A percentile compares a stretch with the other conserved stretches of the same genome.
Conservation (phyloP, 2,329 filamentous ascomycete genomes). For the Colletotrichum camelliae region DNA sequence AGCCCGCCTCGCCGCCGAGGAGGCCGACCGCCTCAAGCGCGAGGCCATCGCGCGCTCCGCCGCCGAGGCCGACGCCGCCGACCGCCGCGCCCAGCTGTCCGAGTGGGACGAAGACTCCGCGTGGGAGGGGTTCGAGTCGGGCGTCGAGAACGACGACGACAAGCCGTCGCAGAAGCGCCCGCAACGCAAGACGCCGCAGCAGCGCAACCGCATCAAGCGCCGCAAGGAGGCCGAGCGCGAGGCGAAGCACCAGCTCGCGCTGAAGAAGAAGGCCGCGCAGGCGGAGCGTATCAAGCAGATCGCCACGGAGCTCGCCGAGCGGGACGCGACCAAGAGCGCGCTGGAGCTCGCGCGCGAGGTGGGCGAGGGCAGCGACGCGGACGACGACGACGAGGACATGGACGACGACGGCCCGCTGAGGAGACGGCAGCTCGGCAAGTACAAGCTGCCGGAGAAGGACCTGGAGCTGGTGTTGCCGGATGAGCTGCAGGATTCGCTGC, state of each 20-base stretch:
- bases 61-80: slow-evolving; percentile 76
- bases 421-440: slow-evolving; percentile 75
- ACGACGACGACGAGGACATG: slow-evolving; percentile 58
- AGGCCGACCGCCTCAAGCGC: slow-evolving; percentile 69
- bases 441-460: slow-evolving; percentile 76
- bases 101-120: slow-evolving; percentile 88
- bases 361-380: slow-evolving; percentile 37
- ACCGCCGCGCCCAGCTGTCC: slow-evolving; percentile 67
- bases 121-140: slow-evolving; percentile 90
- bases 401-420: slow-evolving; percentile 70
- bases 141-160: slow-evolving; percentile 71
- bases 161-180: slow-evolving; percentile 67
- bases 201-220: slow-evolving; percentile 87
- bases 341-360: slow-evolving; percentile 43
- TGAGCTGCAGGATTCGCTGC: slow-evolving; percentile 80
- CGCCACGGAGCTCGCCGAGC: slow-evolving; percentile 64
- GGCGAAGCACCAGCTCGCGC: slow-evolving; percentile 76
- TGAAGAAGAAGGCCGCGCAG: slow-evolving; percentile 77
- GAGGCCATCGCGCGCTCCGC: slow-evolving; percentile 74
- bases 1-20: slow-evolving; percentile 71
- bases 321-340: slow-evolving; percentile 48
- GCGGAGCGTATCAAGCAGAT: slow-evolving; percentile 75
- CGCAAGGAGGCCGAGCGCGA: slow-evolving; percentile 86
- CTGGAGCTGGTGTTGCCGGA: slow-evolving; percentile 83
- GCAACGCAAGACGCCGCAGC: slow-evolving; percentile 82